Percentiles rank a stretch among this genome's conserved stretches.
Conservation (phyloP, 805 yeast genomes). For the Yarrowia sp. region DNA sequence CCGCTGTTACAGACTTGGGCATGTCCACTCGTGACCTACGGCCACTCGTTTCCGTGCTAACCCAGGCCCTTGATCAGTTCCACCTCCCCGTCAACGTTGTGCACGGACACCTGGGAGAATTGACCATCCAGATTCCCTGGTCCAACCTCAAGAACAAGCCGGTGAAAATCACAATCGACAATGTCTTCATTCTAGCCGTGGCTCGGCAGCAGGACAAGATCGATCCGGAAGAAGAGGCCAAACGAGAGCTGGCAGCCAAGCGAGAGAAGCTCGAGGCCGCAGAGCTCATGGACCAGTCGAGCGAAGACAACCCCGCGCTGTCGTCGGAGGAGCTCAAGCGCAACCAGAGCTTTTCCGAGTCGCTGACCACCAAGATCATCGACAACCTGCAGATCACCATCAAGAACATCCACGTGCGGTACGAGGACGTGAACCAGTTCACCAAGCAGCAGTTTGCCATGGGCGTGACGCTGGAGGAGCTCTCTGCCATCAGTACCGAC, state of each 20-base stretch:
- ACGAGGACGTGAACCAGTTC: slow-evolving; percentile 66
- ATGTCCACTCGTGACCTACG: background rate
- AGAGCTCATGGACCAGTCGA: slow-evolving; percentile 51
- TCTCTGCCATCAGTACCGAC: slow-evolving; percentile 90
- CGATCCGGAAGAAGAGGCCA: slow-evolving; percentile 58
- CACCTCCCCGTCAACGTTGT: slow-evolving; percentile 82
- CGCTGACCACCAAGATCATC: slow-evolving; percentile 81
- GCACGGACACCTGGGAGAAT: slow-evolving; percentile 85
- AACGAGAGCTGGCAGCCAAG: slow-evolving; percentile 64
- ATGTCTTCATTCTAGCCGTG: slow-evolving; percentile 76
- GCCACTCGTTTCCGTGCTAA: background rate
- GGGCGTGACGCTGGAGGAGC: slow-evolving; percentile 79
- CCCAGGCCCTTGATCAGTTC: slow-evolving; percentile 71
- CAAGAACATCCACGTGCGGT: slow-evolving; percentile 85
- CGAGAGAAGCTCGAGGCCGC: slow-evolving; percentile 64
- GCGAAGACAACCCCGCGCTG: slow-evolving; percentile 38
- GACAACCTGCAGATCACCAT: slow-evolving; percentile 91
- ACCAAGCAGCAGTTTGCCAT: slow-evolving; percentile 68
- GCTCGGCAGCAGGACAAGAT: slow-evolving; percentile 64
- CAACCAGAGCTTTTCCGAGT: slow-evolving; percentile 82
- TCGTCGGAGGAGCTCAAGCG: slow-evolving; percentile 43
- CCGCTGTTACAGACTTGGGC: too few relatives aligned
- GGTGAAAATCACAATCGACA: slow-evolving; percentile 80
- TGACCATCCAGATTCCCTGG: slow-evolving; percentile 95
- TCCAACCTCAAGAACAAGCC: slow-evolving; percentile 90